phyloP scores from a whole-genome alignment of 2,329 filamentous ascomycete genomes.

The Coniochaeta sp. region DNA sequence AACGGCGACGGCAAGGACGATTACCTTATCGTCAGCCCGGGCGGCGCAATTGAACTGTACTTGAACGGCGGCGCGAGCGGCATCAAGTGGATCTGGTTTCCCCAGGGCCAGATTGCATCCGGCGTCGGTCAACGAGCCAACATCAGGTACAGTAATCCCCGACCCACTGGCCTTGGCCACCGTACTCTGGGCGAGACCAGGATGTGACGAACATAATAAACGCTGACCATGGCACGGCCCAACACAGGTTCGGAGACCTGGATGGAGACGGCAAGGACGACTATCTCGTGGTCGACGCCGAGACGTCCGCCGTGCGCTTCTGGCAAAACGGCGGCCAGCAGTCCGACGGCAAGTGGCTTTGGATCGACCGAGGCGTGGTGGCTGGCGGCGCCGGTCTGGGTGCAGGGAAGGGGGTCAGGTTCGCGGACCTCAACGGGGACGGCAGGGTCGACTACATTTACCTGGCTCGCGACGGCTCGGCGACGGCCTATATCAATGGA shows the following conservation, averaged over 20 bases:
- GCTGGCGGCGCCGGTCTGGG: slow-evolving; percentile 10
- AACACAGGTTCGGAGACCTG: too few species aligned
- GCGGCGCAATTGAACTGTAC: slow-evolving; percentile 9
- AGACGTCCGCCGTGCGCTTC: too few species aligned
- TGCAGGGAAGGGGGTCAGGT: slow-evolving; percentile 10
- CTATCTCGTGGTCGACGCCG: too few species aligned
- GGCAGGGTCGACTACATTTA: too few species aligned
- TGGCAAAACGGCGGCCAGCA: too few species aligned
- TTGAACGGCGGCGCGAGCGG: slow-evolving; percentile 8
- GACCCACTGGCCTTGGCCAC: too few species aligned
- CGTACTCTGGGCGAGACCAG: too few species aligned
- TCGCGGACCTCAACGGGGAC: slow-evolving; percentile 17
- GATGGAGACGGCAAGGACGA: too few species aligned
- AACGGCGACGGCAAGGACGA: slow-evolving; percentile 11
- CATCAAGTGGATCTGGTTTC: not conserved
- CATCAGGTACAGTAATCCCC: too few species aligned
- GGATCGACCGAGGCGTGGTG: slow-evolving; percentile 11
- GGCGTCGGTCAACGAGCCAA: slow-evolving; percentile 12
- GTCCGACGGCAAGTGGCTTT: too few species aligned
- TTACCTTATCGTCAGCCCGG: slow-evolving; percentile 6
- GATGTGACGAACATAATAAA: too few species aligned
- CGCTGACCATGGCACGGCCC: too few species aligned
- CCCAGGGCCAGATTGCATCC: not conserved
- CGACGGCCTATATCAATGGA: slow-evolving; percentile 11
- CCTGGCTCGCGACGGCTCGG: slow-evolving; percentile 7